These are phyloP conservation scores for Debaryomyces nepalensis DNA, from an alignment of 1,139 yeast genomes.

Conservation along the genomic window DNA sequence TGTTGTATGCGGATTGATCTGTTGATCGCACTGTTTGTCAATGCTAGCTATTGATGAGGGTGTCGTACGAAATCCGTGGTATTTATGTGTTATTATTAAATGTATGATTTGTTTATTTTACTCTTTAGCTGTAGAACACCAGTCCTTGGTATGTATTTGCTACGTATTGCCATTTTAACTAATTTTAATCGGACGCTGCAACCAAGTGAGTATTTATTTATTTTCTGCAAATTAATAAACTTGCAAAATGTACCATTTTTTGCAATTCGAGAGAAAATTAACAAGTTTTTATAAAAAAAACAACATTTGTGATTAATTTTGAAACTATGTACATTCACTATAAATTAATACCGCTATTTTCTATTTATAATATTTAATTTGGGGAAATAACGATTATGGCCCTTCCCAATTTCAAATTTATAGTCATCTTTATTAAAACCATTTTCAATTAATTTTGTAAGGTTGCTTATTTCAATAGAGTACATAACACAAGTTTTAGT, in stretches of 20 bases:
- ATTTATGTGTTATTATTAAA: conserved; percentile 10
- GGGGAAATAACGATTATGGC: conserved; percentile 49
- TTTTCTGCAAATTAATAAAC: too few species aligned
- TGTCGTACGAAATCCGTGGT: conserved; percentile 3
- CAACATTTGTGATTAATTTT: too few species aligned
- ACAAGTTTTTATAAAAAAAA: too few species aligned
- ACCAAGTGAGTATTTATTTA: too few species aligned
- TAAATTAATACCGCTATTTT: background rate
- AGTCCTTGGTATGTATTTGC: too few species aligned
- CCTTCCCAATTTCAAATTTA: conserved; percentile 25
- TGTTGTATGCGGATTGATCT: conserved; percentile 3
- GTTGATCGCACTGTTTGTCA: background rate
- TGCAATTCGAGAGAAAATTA: too few species aligned
- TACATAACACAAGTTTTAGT: conserved; percentile 31
- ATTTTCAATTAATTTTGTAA: conserved; percentile 17
- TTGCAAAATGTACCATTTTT: too few species aligned
- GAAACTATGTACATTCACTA: too few species aligned
- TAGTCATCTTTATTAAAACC: conserved; percentile 16
- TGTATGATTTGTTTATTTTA: conserved; percentile 9
- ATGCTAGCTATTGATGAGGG: conserved; percentile 4
- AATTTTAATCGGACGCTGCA: too few species aligned
- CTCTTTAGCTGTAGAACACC: too few species aligned
- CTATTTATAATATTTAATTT: conserved; percentile 20
- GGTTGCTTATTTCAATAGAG: conserved; percentile 25
- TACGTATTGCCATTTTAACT: too few species aligned